Evolutionary conservation across 331 rosid species (phyloP).

Genomic region (Malus hybrid): DNA sequence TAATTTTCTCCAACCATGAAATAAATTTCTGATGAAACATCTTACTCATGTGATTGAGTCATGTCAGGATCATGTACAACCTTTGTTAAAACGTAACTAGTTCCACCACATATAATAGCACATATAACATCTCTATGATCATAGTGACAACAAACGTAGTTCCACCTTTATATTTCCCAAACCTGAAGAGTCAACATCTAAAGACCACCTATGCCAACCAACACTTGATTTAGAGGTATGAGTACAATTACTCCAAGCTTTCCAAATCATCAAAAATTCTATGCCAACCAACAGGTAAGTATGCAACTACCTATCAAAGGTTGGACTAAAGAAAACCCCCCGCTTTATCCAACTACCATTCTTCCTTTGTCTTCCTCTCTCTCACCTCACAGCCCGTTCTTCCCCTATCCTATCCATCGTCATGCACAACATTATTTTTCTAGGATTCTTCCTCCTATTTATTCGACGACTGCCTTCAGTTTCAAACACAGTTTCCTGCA

Average conservation of each 20-base stretch:
- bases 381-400: constrained; percentile 25
- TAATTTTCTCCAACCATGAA: too few species aligned
- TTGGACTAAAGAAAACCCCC: not conserved
- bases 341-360: constrained; percentile 55
- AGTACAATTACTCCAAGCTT: not conserved
- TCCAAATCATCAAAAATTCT: not conserved
- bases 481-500: constrained; percentile 11
- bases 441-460: constrained; percentile 25
- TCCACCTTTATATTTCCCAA: not conserved
- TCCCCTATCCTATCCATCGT: not conserved
- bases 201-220: not conserved
- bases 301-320: constrained; percentile 61
- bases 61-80: too few species aligned
- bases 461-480: constrained; percentile 20
- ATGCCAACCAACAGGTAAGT: constrained; percentile 31
- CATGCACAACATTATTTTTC: not conserved
- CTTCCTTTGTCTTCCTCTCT: constrained; percentile 26
- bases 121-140: too few species aligned
- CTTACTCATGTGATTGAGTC: too few species aligned
- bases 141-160: too few species aligned
- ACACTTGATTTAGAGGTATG: not conserved
- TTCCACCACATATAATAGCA: too few species aligned
- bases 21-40: too few species aligned
- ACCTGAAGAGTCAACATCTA: not conserved
- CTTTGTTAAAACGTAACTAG: too few species aligned